Evolutionary conservation across 2,329 filamentous ascomycete species (phyloP).

Genomic region (Juglanconis sp.): DNA sequence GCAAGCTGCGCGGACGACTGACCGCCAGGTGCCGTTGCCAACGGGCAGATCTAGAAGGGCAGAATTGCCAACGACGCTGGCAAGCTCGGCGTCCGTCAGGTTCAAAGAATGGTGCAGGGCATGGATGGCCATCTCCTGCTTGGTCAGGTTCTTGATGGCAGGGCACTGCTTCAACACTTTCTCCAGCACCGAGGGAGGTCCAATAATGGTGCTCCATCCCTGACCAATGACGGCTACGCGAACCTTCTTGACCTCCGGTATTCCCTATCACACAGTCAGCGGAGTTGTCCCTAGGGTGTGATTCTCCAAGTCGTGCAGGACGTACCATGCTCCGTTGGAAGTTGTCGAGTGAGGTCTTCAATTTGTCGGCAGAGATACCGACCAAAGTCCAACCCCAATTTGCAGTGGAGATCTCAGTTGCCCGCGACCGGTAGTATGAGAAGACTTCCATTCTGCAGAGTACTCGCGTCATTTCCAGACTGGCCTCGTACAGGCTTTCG

Average conservation of each 20-base stretch:
- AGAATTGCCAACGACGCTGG: constrained; percentile 7
- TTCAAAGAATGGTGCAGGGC: constrained; percentile 11
- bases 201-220: constrained; percentile 13
- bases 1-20: constrained; percentile 3
- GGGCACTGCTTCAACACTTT: constrained; percentile 13
- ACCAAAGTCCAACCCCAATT: constrained; percentile 14
- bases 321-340: constrained; percentile 13
- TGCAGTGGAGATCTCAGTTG: constrained; percentile 10
- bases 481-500: constrained; percentile 13
- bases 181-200: constrained; percentile 10
- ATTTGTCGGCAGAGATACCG: constrained; percentile 12
- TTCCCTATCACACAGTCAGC: background rate
- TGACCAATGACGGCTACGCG: constrained; percentile 12
- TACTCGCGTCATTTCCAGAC: constrained; percentile 11
- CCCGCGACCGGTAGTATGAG: constrained; percentile 10
- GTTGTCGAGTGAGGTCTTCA: constrained; percentile 4
- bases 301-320: background rate
- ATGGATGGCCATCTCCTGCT: constrained; percentile 14
- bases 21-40: constrained; percentile 1
- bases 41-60: constrained; percentile 6
- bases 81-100: constrained; percentile 7
- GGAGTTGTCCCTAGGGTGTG: background rate
- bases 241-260: constrained; percentile 11
- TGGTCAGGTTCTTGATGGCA: constrained; percentile 11
- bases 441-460: constrained; percentile 13